Evolutionary conservation across 495 filamentous ascomycete species (phyloP).

Genomic region (Penicillium coprophilum): DNA sequence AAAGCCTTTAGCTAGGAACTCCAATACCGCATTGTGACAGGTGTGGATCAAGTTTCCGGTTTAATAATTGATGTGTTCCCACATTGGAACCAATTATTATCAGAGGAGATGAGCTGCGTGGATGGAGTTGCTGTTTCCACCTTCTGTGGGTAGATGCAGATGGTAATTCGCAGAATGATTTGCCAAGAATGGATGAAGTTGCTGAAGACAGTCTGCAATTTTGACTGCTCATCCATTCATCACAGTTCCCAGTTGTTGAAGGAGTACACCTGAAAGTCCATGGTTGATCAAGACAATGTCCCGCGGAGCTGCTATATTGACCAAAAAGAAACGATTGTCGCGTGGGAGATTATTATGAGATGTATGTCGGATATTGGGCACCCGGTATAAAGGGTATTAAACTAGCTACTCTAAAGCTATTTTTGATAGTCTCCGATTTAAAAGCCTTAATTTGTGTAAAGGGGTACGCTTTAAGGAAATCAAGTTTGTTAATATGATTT

Average conservation of each 20-base stretch:
- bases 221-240: constrained; percentile 15
- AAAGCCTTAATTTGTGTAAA: too few species aligned
- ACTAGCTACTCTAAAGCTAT: too few species aligned
- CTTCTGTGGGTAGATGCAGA: background rate
- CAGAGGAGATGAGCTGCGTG: background rate
- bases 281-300: background rate
- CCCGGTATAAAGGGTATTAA: too few species aligned
- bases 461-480: too few species aligned
- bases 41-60: constrained; percentile 12
- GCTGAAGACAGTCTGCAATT: constrained; percentile 1
- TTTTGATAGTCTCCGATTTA: too few species aligned
- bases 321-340: background rate
- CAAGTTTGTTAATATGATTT: too few species aligned
- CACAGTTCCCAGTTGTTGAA: constrained; percentile 17
- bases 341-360: background rate
- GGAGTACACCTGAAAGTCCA: constrained; percentile 11
- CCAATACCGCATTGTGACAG: constrained; percentile 10
- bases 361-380: background rate
- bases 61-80: background rate
- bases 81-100: background rate
- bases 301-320: background rate
- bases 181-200: constrained; percentile 10
- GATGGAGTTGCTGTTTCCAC: background rate
- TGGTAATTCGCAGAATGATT: constrained; percentile 1
- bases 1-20: constrained; percentile 10